Conservation (phyloP, 2,329 filamentous ascomycete genomes). For the Exophiala viscosa region DNA sequence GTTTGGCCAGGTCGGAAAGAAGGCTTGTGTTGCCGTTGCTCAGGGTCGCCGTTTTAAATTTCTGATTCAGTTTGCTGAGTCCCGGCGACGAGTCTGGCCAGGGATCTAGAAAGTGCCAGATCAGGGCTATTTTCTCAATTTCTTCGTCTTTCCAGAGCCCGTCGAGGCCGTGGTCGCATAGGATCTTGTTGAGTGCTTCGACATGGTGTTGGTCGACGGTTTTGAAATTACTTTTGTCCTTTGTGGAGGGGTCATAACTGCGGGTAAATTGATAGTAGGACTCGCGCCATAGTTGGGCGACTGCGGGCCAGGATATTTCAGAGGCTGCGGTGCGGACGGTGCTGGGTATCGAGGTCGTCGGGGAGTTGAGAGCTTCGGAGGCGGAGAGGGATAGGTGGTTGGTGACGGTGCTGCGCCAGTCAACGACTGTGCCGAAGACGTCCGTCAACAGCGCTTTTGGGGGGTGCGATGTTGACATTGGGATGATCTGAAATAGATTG, state of each 20-base stretch:
- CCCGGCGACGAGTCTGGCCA: constrained; percentile 63
- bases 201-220: constrained; percentile 70
- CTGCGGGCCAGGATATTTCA: constrained; percentile 56
- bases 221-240: constrained; percentile 50
- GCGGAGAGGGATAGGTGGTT: constrained; percentile 55
- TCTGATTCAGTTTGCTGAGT: constrained; percentile 53
- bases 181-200: constrained; percentile 57
- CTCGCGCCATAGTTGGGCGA: constrained; percentile 68
- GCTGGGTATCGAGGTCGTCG: constrained; percentile 44
- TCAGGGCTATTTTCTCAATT: constrained; percentile 59
- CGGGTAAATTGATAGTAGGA: constrained; percentile 61
- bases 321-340: constrained; percentile 50
- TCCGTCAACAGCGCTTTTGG: constrained; percentile 66
- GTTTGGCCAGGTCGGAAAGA: constrained; percentile 60
- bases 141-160: constrained; percentile 62
- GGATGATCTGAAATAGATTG: not conserved
- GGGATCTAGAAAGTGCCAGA: constrained; percentile 69
- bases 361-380: constrained; percentile 46
- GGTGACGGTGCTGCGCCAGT: constrained; percentile 69
- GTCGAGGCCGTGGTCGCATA: constrained; percentile 54
- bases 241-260: constrained; percentile 34
- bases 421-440: constrained; percentile 75
- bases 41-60: constrained; percentile 61
- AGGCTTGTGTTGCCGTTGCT: constrained; percentile 70
- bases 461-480: constrained; percentile 28